Evolutionary conservation across 2,329 filamentous ascomycete species (phyloP).

Genomic region (Paramyrothecium roridum): DNA sequence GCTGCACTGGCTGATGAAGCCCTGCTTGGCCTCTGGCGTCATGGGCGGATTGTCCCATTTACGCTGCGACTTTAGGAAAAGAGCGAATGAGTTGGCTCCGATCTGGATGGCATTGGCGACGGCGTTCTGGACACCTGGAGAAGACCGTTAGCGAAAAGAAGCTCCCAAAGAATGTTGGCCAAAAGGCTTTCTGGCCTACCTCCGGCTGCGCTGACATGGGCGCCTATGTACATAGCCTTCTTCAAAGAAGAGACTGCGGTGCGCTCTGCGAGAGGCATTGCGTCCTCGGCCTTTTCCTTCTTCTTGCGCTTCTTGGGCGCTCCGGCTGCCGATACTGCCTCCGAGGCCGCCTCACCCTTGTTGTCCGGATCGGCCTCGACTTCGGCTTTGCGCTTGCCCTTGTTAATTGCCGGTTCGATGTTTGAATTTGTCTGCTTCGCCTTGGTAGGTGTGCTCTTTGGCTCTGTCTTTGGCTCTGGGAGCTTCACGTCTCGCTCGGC

Average conservation of each 20-base stretch:
- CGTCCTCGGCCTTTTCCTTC: slow-evolving; percentile 35
- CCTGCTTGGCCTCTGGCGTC: slow-evolving; percentile 60
- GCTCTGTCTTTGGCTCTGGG: slow-evolving; percentile 15
- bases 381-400: slow-evolving; percentile 28
- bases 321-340: slow-evolving; percentile 15
- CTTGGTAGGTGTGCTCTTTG: slow-evolving; percentile 18
- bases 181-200: slow-evolving; percentile 46
- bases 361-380: slow-evolving; percentile 9
- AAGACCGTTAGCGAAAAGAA: no score
- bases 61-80: slow-evolving; percentile 94
- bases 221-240: slow-evolving; percentile 77
- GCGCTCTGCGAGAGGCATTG: slow-evolving; percentile 64
- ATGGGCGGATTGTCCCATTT: slow-evolving; percentile 89
- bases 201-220: slow-evolving; percentile 87
- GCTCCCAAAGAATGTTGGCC: no score
- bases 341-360: slow-evolving; percentile 19
- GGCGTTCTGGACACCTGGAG: slow-evolving; percentile 80
- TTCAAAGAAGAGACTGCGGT: slow-evolving; percentile 63
- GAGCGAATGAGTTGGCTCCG: slow-evolving; percentile 87
- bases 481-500: slow-evolving; percentile 12
- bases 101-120: slow-evolving; percentile 75
- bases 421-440: slow-evolving; percentile 7
- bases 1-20: slow-evolving; percentile 68
- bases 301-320: slow-evolving; percentile 40
- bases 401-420: not conserved